These are phyloP conservation scores for Aaosphaeria pasadenensis DNA, from an alignment of 2,329 filamentous ascomycete genomes.

Conservation along the genomic window DNA sequence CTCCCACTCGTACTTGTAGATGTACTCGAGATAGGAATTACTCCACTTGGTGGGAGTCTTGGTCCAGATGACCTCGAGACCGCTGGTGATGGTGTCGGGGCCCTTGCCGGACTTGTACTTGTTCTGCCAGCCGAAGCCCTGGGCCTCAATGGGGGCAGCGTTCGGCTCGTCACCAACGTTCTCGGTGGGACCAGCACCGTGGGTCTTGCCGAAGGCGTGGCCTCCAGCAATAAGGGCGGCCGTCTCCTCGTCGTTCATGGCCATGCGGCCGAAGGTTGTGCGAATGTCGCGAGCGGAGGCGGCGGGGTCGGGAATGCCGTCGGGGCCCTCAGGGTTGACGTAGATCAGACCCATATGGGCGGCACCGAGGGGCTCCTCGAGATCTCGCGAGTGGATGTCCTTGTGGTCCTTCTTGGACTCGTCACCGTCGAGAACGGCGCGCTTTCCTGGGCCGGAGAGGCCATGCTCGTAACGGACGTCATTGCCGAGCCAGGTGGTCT, in stretches of 20 bases:
- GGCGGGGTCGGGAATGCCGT: conserved; percentile 67
- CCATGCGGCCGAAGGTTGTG: conserved; percentile 73
- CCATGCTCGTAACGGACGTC: conserved; percentile 64
- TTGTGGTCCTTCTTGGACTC: conserved; percentile 27
- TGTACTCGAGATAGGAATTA: conserved; percentile 70
- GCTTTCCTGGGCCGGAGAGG: conserved; percentile 43
- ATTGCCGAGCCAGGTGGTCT: conserved; percentile 73
- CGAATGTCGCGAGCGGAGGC: conserved; percentile 71
- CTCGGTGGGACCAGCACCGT: conserved; percentile 64
- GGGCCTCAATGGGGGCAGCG: conserved; percentile 60
- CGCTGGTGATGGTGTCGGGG: conserved; percentile 70
- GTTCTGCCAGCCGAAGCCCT: conserved; percentile 73
- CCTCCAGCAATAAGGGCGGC: conserved; percentile 76
- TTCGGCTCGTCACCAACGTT: conserved; percentile 68
- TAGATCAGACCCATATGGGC: conserved; percentile 78
- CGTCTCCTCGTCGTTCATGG: conserved; percentile 80
- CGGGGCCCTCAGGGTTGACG: conserved; percentile 76
- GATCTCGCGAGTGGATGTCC: conserved; percentile 55
- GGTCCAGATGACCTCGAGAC: conserved; percentile 78
- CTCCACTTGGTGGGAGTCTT: conserved; percentile 73
- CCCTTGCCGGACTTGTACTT: conserved; percentile 64
- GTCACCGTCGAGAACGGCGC: conserved; percentile 37
- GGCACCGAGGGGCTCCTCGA: conserved; percentile 66
- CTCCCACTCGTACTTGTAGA: conserved; percentile 78
- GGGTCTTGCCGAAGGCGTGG: conserved; percentile 78